A percentile compares a stretch with the other conserved stretches of the same genome.
Conservation (phyloP, 306 rosid genomes). For the Casuarina cunninghamiana region DNA sequence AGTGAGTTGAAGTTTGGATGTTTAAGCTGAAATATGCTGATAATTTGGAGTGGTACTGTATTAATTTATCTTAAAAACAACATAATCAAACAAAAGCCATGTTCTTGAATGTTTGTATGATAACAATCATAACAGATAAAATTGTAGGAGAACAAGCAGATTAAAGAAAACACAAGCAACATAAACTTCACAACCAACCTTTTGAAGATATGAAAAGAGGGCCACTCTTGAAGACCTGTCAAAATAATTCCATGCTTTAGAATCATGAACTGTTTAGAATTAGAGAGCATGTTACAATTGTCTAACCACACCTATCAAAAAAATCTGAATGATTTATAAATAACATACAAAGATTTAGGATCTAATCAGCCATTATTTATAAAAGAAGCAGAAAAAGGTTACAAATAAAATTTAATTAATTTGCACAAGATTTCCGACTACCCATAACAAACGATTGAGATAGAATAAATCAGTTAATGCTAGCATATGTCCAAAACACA, state of each 20-base stretch:
- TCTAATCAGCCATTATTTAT: background rate
- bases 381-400: background rate
- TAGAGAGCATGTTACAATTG: background rate
- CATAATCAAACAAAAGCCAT: background rate
- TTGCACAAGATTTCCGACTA: background rate
- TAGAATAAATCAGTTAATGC: background rate
- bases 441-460: background rate
- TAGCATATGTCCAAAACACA: background rate
- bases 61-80: background rate
- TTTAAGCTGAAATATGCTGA: too few relatives aligned
- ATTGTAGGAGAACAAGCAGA: slow-evolving; percentile 9
- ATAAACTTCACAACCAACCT: slow-evolving; percentile 51
- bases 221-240: slow-evolving; percentile 98
- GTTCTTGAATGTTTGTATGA: background rate
- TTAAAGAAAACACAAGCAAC: slow-evolving; percentile 11
- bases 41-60: too few relatives aligned
- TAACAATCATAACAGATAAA: background rate
- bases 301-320: background rate
- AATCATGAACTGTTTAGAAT: slow-evolving; percentile 5
- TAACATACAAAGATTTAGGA: background rate
- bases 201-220: slow-evolving; percentile 98
- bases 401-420: background rate
- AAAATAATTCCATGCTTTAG: slow-evolving; percentile 41
- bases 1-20: too few relatives aligned
- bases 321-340: background rate